Evolutionary conservation across 1,139 yeast genomes (phyloP).

Genomic region (Chernovozyma aurita): DNA sequence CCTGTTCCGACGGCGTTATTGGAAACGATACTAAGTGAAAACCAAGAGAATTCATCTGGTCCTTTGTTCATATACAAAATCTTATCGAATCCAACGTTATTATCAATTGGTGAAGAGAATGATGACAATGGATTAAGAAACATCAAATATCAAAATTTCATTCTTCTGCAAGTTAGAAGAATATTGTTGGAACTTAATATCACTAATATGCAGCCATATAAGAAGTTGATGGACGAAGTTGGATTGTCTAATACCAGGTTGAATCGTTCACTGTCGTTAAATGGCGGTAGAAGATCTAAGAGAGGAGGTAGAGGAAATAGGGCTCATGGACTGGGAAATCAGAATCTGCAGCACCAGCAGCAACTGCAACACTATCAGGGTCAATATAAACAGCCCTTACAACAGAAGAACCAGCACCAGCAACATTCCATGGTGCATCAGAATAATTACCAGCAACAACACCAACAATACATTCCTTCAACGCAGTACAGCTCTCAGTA

Average conservation of each 20-base stretch:
- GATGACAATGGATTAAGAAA: conserved; percentile 15
- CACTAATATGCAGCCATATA: conserved; percentile 64
- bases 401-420: too few species aligned
- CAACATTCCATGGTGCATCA: background rate
- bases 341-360: conserved; percentile 10
- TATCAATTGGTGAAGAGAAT: conserved; percentile 33
- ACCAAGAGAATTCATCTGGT: conserved; percentile 58
- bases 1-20: conserved; percentile 25
- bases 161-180: conserved; percentile 56
- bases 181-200: conserved; percentile 58
- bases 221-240: conserved; percentile 87
- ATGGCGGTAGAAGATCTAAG: conserved; percentile 17
- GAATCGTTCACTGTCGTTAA: conserved; percentile 23
- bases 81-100: conserved; percentile 56
- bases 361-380: conserved; percentile 14
- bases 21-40: conserved; percentile 50
- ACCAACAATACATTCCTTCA: background rate
- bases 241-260: conserved; percentile 53
- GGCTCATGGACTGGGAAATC: conserved; percentile 12
- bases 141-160: conserved; percentile 51
- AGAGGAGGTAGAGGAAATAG: conserved; percentile 16
- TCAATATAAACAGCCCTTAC: conserved; percentile 9
- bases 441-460: background rate
- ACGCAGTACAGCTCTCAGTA: background rate
- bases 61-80: conserved; percentile 82